Conservation (phyloP, 169 alveolate species). For the Cystoisospora suis region DNA sequence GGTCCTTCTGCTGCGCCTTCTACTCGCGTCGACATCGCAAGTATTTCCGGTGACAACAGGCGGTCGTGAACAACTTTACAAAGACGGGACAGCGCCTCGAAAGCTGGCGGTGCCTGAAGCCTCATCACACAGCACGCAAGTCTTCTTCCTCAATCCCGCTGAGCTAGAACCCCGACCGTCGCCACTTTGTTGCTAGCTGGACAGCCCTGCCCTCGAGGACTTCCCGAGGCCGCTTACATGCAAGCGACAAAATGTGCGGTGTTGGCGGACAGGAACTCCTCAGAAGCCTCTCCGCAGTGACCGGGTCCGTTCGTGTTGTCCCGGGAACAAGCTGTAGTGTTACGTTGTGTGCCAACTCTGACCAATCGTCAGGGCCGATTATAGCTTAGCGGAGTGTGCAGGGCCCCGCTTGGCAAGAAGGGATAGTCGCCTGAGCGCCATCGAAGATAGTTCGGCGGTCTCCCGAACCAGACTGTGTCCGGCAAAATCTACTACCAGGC, state of each 20-base stretch:
- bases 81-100: background rate
- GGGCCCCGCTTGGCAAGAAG: background rate
- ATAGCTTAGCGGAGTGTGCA: background rate
- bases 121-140: background rate
- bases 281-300: too few species aligned
- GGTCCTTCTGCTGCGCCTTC: background rate
- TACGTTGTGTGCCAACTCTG: background rate
- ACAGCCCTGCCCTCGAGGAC: background rate
- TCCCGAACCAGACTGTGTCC: background rate
- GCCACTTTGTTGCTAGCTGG: background rate
- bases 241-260: background rate
- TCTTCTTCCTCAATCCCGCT: background rate
- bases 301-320: too few species aligned
- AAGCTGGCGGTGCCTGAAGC: constrained; percentile 1
- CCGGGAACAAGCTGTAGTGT: too few species aligned
- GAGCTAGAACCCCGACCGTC: background rate
- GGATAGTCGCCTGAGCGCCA: background rate
- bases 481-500: background rate
- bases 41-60: background rate
- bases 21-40: background rate
- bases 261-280: background rate
- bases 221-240: background rate
- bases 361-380: background rate
- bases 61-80: background rate
- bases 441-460: background rate